Evolutionary conservation across 441 rosid species (phyloP), one percentile per base, ranked within the genome.

Genomic region (Croton laevigatus): DNA sequence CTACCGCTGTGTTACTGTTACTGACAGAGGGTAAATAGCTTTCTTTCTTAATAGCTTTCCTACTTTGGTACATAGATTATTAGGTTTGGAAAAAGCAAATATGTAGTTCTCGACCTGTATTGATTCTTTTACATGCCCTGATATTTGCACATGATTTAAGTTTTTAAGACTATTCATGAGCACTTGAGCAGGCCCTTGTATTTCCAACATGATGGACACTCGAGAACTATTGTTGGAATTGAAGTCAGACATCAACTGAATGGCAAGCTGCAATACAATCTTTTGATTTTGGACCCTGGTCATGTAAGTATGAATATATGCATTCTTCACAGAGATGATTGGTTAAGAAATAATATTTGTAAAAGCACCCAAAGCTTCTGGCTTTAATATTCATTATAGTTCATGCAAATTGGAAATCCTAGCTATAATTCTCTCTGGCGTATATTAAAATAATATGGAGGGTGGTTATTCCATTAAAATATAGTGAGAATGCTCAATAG

Each of bases 161-260:
- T 62, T 38, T 65, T 68, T 71, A 69, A 42, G 62, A 76, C 12
- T 66, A 67, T 75, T 78, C 52, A n/a, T n/a, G n/a, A n/a, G n/a
- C n/a, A n/a, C n/a, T 52, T 69, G 44, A 65, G 73, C 78, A 92
- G 94, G 81, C 94, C 97, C 4, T 83, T 92, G 73, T 92, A 92
- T 77, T 88, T 88, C 78, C 97, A 90, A 76, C 96, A 92, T 68
- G 90, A 90, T 65, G 97, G 96, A 37, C 97, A 90, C 76, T 90
- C 96, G 8, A 84, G 94, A 78, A 87, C 94, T 23, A 82, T 92
- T 44, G 78, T 90, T 65, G 96, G 97, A 68, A 87, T 90, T 79
- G 91, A 92, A 76, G 79, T 71, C 42, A 82, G 67, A 71, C 87
- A 73, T 68, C 87, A 81, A 58, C 62, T 68, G 59, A 81, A 80